Evolutionary conservation across 345 rosid genomes (phyloP).

Genomic region (Mangifera indica): DNA sequence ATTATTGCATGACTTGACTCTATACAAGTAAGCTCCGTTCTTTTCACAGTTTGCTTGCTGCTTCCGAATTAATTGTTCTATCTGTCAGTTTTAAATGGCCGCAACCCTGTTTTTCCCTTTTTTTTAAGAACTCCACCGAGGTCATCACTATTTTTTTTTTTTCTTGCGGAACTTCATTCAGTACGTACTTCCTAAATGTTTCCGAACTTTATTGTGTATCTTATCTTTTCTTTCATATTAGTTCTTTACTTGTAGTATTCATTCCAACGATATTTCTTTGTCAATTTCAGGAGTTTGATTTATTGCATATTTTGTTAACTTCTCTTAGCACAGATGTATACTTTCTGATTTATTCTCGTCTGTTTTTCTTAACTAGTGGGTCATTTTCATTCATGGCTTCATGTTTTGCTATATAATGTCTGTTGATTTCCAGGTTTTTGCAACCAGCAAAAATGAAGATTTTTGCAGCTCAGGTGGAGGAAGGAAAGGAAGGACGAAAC

Average conservation of each 20-base stretch:
- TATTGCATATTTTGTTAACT: background rate
- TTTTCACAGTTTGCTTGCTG: too few species aligned
- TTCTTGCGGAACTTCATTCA: background rate
- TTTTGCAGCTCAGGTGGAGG: slow-evolving; percentile 73
- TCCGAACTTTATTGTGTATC: background rate
- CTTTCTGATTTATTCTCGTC: background rate
- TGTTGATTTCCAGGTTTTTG: slow-evolving; percentile 20
- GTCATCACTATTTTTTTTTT: background rate
- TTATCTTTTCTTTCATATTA: background rate
- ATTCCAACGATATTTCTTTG: background rate
- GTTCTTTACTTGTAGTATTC: background rate
- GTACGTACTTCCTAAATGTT: background rate
- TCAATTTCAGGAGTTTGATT: background rate
- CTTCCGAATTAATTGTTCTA: background rate
- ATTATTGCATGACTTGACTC: background rate
- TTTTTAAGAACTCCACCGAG: too few species aligned
- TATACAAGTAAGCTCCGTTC: too few species aligned
- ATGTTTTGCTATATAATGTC: background rate
- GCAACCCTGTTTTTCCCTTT: too few species aligned
- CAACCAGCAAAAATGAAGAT: slow-evolving; percentile 43
- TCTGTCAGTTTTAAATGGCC: too few species aligned
- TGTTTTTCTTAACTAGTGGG: background rate
- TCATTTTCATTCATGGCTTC: background rate
- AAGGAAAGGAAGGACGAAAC: slow-evolving; percentile 65
- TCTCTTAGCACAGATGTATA: background rate